Conservation (phyloP, 305 asterid species). For the Fraxinus albicans region DNA sequence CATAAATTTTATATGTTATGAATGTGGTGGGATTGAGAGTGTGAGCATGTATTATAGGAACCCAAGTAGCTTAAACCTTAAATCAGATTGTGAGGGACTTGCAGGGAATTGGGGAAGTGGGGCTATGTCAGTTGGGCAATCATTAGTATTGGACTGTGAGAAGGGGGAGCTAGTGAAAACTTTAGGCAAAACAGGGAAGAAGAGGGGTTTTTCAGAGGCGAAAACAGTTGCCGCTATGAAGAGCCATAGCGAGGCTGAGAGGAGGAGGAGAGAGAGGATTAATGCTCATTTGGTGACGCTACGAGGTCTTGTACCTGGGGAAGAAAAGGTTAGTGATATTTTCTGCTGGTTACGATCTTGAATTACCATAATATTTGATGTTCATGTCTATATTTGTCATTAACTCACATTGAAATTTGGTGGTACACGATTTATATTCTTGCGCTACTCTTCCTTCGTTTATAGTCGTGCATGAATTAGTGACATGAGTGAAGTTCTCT, state of each 20-base stretch:
- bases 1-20: neutral
- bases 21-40: neutral
- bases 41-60: conserved; percentile 32
- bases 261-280: conserved; percentile 80
- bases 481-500: neutral
- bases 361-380: neutral
- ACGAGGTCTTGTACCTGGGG: conserved; percentile 56
- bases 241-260: conserved; percentile 89
- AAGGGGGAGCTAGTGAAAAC: conserved; percentile 54
- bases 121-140: conserved; percentile 32
- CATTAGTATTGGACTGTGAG: conserved; percentile 55
- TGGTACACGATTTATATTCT: neutral
- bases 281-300: conserved; percentile 69
- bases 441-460: neutral
- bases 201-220: conserved; percentile 37
- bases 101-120: conserved; percentile 36
- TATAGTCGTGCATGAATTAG: neutral
- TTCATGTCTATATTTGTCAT: neutral
- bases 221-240: conserved; percentile 65
- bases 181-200: conserved; percentile 41
- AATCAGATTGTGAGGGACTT: conserved; percentile 17
- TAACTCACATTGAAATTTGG: neutral
- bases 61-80: conserved; percentile 25
- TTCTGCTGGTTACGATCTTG: neutral
- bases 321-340: conserved; percentile 58